Evolutionary conservation across 1,284 basidiomycete species (phyloP).

Genomic region (Coniferiporia sulphurascens): DNA sequence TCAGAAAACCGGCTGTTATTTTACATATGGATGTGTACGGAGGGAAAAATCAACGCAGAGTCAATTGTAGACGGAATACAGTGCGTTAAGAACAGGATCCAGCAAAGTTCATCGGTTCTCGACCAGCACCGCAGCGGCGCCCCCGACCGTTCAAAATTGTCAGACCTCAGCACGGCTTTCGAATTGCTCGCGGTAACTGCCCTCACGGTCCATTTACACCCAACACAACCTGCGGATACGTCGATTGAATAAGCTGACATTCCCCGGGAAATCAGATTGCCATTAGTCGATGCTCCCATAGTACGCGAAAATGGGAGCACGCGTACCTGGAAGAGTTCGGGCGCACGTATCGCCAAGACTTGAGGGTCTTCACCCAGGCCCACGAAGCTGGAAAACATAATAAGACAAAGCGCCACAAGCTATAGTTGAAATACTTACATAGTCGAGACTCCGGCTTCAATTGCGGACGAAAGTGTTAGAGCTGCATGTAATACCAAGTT

Average conservation of each 20-base stretch:
- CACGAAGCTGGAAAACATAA: slow-evolving; percentile 53
- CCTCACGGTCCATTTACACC: slow-evolving; percentile 36
- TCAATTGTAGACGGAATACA: too few species aligned
- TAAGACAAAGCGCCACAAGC: neutral
- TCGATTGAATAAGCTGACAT: slow-evolving; percentile 51
- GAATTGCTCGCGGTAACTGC: too few species aligned
- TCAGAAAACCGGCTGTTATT: too few species aligned
- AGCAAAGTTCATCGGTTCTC: too few species aligned
- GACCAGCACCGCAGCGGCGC: too few species aligned
- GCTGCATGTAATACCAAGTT: slow-evolving; percentile 32
- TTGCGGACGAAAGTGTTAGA: slow-evolving; percentile 61
- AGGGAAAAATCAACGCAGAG: too few species aligned
- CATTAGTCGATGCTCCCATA: neutral
- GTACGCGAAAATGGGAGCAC: neutral
- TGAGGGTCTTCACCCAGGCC: slow-evolving; percentile 80
- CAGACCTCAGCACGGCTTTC: too few species aligned
- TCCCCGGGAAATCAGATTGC: neutral
- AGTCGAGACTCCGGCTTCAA: slow-evolving; percentile 80
- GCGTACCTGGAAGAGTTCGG: slow-evolving; percentile 61
- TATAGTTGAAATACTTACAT: slow-evolving; percentile 43
- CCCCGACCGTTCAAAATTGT: too few species aligned
- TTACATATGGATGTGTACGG: too few species aligned
- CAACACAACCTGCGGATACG: slow-evolving; percentile 54
- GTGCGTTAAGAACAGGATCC: too few species aligned
- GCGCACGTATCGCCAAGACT: slow-evolving; percentile 68